phyloP scores from a whole-genome alignment of 2,329 filamentous ascomycete species.

The Penicillium sclerotiorum region DNA sequence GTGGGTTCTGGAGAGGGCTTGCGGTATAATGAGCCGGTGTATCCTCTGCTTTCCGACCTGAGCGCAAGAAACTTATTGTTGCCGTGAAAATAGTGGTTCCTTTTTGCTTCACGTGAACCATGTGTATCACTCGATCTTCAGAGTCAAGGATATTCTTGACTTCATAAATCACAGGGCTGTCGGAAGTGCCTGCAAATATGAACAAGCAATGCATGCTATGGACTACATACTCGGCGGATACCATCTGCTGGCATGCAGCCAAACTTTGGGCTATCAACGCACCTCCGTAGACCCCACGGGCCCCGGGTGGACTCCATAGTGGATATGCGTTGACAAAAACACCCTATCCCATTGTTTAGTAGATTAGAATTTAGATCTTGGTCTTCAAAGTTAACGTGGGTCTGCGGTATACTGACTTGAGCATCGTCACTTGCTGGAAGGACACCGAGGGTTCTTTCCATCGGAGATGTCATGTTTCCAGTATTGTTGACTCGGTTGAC shows the following conservation, averaged over 20 bases:
- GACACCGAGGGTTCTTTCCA: not conserved
- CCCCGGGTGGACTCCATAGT: slow-evolving; percentile 13
- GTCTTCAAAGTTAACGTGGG: not conserved
- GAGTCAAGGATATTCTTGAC: slow-evolving; percentile 10
- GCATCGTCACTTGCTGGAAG: not conserved
- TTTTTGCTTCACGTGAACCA: slow-evolving; percentile 12
- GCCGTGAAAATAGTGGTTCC: slow-evolving; percentile 5
- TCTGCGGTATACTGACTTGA: not conserved
- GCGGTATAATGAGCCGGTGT: not conserved
- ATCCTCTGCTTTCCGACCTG: not conserved
- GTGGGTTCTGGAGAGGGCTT: not conserved
- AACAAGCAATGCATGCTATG: slow-evolving; percentile 17
- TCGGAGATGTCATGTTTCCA: not conserved
- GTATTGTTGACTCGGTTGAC: too few species aligned
- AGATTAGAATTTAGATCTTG: not conserved
- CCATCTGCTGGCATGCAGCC: slow-evolving; percentile 12
- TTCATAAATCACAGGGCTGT: slow-evolving; percentile 7
- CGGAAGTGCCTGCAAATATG: slow-evolving; percentile 8
- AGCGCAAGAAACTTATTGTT: slow-evolving; percentile 5
- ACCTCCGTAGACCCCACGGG: slow-evolving; percentile 19
- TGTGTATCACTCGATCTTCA: slow-evolving; percentile 2
- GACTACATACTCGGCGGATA: not conserved
- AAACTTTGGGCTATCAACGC: slow-evolving; percentile 18
- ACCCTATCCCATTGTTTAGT: slow-evolving; percentile 7
- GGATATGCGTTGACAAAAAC: slow-evolving; percentile 12